Evolutionary conservation across 179 eudicot genomes (phyloP).

Genomic region (Gypsophila paniculata): DNA sequence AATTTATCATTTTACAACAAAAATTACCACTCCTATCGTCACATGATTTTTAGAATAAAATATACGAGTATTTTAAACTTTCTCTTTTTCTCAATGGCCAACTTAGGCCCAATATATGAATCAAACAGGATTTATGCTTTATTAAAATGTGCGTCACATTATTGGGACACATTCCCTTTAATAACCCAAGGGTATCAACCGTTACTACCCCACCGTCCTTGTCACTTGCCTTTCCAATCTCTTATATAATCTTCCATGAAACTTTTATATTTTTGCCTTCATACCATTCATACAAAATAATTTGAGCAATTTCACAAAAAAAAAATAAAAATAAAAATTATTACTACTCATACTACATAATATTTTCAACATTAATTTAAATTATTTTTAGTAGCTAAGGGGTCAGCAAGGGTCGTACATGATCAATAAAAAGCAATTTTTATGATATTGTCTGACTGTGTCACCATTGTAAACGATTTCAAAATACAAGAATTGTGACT

Average conservation of each 20-base stretch:
- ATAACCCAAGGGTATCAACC: neutral
- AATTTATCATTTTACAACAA: too few species aligned
- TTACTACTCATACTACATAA: too few species aligned
- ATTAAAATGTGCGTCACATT: constrained; percentile 4
- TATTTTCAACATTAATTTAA: neutral
- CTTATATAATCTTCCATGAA: neutral
- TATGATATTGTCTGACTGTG: too few species aligned
- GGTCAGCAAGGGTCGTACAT: too few species aligned
- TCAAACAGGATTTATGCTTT: neutral
- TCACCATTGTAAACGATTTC: too few species aligned
- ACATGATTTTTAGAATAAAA: too few species aligned
- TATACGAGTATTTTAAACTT: too few species aligned
- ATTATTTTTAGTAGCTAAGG: neutral
- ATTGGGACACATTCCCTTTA: neutral
- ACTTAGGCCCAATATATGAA: too few species aligned
- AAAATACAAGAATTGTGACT: neutral
- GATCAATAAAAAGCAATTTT: too few species aligned
- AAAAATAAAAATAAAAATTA: too few species aligned
- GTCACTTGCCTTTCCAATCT: neutral
- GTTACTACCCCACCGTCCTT: neutral
- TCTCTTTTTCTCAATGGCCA: too few species aligned
- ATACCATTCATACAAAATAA: neutral
- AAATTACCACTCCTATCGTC: too few species aligned
- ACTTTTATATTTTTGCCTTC: neutral
- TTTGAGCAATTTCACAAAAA: neutral